Percentiles rank a stretch among this genome's conserved stretches.
Evolutionary conservation across 2,329 filamentous ascomycete genomes (phyloP).

Genomic region (Fusarium gaditjirri): DNA sequence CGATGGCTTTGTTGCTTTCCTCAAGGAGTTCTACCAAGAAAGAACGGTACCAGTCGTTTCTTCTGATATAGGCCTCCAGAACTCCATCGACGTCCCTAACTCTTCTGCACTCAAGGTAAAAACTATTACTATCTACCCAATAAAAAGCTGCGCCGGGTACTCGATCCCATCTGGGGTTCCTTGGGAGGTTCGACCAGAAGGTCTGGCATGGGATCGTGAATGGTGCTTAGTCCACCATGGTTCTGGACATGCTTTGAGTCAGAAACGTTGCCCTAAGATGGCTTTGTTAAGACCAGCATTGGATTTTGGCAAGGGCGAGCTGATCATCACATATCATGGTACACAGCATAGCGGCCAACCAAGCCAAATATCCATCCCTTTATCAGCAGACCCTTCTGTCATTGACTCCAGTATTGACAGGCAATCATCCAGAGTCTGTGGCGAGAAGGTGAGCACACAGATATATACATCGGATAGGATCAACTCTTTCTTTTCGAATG

Average conservation of each 20-base stretch:
- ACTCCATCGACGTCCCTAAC: not conserved
- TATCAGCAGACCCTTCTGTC: constrained; percentile 73
- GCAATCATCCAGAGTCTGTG: constrained; percentile 78
- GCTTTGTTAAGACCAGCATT: constrained; percentile 80
- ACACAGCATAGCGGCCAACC: constrained; percentile 36
- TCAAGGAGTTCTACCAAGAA: constrained; percentile 68
- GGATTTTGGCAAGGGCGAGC: constrained; percentile 73
- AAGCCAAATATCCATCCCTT: constrained; percentile 63
- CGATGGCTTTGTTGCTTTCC: constrained; percentile 74
- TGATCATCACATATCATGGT: constrained; percentile 69
- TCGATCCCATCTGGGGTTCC: constrained; percentile 68
- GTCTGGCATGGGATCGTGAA: constrained; percentile 92
- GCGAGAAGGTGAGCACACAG: constrained; percentile 77
- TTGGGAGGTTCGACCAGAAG: constrained; percentile 86
- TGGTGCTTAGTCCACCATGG: constrained; percentile 94
- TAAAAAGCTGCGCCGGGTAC: constrained; percentile 93
- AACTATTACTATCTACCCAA: constrained; percentile 81
- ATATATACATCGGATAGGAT: constrained; percentile 74
- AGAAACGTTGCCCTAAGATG: constrained; percentile 91
- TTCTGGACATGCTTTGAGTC: constrained; percentile 84
- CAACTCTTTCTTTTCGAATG: constrained; percentile 79
- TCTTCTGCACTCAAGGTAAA: constrained; percentile 58
- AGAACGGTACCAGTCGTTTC: not conserved
- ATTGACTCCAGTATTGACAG: constrained; percentile 57
- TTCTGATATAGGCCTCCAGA: not conserved